phyloP scores from a whole-genome alignment of 345 rosid genomes.

The Pugionium cornutum region DNA sequence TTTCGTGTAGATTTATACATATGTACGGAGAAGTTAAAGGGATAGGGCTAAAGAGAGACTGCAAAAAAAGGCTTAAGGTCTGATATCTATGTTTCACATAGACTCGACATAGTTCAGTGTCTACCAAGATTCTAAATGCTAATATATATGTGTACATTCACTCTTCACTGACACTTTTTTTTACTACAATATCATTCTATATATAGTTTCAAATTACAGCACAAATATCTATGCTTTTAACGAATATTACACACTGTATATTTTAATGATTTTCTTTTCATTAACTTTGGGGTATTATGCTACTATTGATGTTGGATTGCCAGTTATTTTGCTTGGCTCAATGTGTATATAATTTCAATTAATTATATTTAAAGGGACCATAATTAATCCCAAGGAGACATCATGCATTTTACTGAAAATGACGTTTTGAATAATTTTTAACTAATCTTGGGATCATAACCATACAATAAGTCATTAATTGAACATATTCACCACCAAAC shows the following conservation, averaged over 20 bases:
- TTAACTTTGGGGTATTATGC: slow-evolving; percentile 8
- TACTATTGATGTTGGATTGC: slow-evolving; percentile 10
- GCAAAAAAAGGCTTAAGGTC: slow-evolving; percentile 31
- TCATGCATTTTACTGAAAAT: slow-evolving; percentile 22
- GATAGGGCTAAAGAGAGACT: slow-evolving; percentile 29
- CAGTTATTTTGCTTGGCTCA: slow-evolving; percentile 26
- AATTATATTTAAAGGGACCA: background rate
- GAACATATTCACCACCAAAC: slow-evolving; percentile 26
- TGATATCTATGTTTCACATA: slow-evolving; percentile 41
- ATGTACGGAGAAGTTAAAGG: slow-evolving; percentile 14
- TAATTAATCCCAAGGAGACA: slow-evolving; percentile 33
- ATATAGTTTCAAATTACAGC: slow-evolving; percentile 2
- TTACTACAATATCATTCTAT: slow-evolving; percentile 32
- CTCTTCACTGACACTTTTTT: slow-evolving; percentile 35
- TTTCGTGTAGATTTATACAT: background rate
- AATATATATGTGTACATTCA: slow-evolving; percentile 15
- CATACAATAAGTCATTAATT: slow-evolving; percentile 31
- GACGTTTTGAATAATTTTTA: background rate
- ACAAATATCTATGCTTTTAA: slow-evolving; percentile 24
- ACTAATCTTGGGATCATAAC: slow-evolving; percentile 21
- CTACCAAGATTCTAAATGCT: slow-evolving; percentile 40
- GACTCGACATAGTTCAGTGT: slow-evolving; percentile 44
- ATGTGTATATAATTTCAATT: background rate
- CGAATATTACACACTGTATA: slow-evolving; percentile 13
- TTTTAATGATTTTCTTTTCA: background rate